Base-by-base conservation (phyloP, 768 basidiomycete species). In the Russula sp. region DNA sequence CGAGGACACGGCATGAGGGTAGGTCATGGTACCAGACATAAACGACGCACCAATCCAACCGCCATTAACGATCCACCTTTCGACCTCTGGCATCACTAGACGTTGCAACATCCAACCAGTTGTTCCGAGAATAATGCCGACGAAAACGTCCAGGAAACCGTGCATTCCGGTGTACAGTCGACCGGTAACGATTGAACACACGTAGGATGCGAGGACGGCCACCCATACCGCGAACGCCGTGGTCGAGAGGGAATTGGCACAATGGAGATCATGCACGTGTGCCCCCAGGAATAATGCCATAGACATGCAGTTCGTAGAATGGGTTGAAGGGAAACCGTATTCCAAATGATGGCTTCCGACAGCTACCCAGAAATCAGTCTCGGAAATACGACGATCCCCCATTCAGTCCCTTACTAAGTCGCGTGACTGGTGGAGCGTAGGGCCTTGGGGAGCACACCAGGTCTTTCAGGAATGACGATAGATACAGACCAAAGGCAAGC, bases 251-350 rank as follows among this genome's bases (percentile, higher is more conserved):
- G 71, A 47, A 22, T 67, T 64, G 7, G 68, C 59, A 36, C 25
- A 75, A 25, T 82, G 78, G 43, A 84, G 78, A n/a, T 74, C 74
- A 69, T 85, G 80, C 54, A 85, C 70, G 47, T 84, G 77, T 3
- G 81, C 74, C 64, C 81, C 86, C 63, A 91, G 78, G 74, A 90
- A 91, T 3, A 98, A 80, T 0, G 93, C 93, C 69, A 97, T 89
- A 32, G 92, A 95, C 55, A 93, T 81, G 57, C 85, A 83, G 72
- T 97, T 96, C 8, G 94, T 92, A 2, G 92, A 90, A 69, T 99
- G 96, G 0, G 95, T 97, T 0, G 93, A 96, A 0, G 94, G 95
- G 70, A 98, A 96, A 25, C 96, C 96, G 67, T 96, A 96, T 75
- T 96, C 93, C 3, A 91, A 79, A 66, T 93, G 90, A 69, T 91